Percentiles rank a stretch among this genome's conserved stretches.
Conservation (phyloP, 202 grass and related monocot genomes). For the Digitaria exilis region DNA sequence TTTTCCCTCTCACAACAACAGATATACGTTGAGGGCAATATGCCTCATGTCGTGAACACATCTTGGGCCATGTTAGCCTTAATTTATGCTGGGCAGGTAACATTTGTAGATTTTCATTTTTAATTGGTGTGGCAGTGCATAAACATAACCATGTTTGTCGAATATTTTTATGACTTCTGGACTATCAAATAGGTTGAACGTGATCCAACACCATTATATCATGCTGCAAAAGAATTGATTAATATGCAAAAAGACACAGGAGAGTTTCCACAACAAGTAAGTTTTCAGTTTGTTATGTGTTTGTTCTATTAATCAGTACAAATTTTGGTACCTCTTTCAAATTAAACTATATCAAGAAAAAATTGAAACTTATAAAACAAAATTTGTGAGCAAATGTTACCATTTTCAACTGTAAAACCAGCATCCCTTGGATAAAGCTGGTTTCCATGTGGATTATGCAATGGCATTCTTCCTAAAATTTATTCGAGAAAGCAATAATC, state of each 20-base stretch:
- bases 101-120: background rate
- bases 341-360: too few relatives aligned
- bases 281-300: background rate
- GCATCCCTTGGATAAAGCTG: too few relatives aligned
- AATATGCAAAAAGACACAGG: slow-evolving; percentile 37
- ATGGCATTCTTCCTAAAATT: too few relatives aligned
- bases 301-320: too few relatives aligned
- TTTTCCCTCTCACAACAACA: background rate
- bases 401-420: too few relatives aligned
- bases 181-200: slow-evolving; percentile 30
- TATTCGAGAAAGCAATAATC: too few relatives aligned
- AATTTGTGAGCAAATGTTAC: too few relatives aligned
- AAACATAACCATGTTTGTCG: too few relatives aligned
- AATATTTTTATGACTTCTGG: too few relatives aligned
- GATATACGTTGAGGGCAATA: slow-evolving; percentile 14
- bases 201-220: slow-evolving; percentile 47
- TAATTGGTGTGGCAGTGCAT: background rate
- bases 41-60: slow-evolving; percentile 21
- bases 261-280: slow-evolving; percentile 53
- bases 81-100: slow-evolving; percentile 40
- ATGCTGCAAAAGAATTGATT: slow-evolving; percentile 41
- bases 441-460: too few relatives aligned
- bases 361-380: too few relatives aligned
- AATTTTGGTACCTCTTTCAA: too few relatives aligned
- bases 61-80: background rate